Base-by-base conservation (phyloP, 2,329 filamentous ascomycete genomes). In the Paecilomyces sp. region DNA sequence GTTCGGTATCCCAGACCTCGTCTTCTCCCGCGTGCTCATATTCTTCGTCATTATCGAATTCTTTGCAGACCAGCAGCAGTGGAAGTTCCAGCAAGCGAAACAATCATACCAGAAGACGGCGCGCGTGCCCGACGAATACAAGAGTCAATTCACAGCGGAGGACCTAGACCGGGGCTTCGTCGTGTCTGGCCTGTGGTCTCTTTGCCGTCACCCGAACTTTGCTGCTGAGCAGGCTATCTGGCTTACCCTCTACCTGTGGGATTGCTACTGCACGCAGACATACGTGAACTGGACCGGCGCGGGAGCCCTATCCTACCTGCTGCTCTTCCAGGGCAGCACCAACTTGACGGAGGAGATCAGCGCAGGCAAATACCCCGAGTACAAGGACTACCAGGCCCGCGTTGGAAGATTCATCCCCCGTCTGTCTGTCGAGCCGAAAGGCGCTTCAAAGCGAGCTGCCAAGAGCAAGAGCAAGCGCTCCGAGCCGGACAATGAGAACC, bases 201-300 rank as follows among this genome's bases (percentile, higher is more conserved):
- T 88, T 79, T 93, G 89, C 66, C 85, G 94, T 54, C 95, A 99
- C 74, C 94, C 94, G 55, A 99, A 99, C 75, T 99, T 97, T 70
- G 86, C 90, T 4, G 91, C 90, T 4, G 94, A 99, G 76, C 94
- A 97, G 77, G 81, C 86, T 31, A 86, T 97, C 67, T 99, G 94
- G 94, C 82, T 96, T 58, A 79, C 86, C 8, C 76, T 97, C 57
- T 97, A 97, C 74, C 85, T 91, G 69, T 99, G 93, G 94, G 86
- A 84, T 65, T 93, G 89, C 74, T 88, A 85, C 71, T 83, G 87
- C 58, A 90, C 88, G 33, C 83, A 86, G 58, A 85, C 82, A 1
- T 79, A 88, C 51, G 87, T 88, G 72, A 93, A 89, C 75, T 99
- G 92, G 91, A 87, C 89, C 1, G 85, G 84, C 56, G 72, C 85